Percentiles rank a stretch among this genome's conserved stretches.
These are phyloP conservation scores for Elsinoe fawcettii DNA, from an alignment of 2,329 filamentous ascomycete species.

Conservation along the genomic window DNA sequence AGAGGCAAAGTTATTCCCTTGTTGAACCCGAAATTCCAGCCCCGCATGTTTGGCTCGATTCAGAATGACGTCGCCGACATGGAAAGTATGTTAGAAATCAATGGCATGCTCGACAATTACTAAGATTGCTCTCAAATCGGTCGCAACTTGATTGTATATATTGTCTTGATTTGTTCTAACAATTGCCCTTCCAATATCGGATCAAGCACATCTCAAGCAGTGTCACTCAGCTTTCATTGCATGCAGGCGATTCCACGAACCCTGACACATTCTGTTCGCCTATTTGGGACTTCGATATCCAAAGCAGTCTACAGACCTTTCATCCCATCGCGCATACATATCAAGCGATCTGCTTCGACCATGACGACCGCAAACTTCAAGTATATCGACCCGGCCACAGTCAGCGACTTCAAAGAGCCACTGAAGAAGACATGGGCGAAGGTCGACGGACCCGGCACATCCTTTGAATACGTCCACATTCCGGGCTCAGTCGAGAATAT, in stretches of 20 bases:
- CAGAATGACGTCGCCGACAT: not conserved
- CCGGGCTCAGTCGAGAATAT: conserved; percentile 48
- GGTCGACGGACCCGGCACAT: conserved; percentile 53
- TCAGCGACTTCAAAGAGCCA: conserved; percentile 15
- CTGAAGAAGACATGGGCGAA: conserved; percentile 54
- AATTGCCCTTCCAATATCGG: too few relatives aligned
- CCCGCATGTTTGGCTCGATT: not conserved
- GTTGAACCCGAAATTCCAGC: not conserved
- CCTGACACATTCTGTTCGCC: too few relatives aligned
- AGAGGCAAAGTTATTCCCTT: too few relatives aligned
- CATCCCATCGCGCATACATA: not conserved
- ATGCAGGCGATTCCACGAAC: too few relatives aligned
- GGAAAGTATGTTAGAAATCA: not conserved
- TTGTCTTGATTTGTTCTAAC: too few relatives aligned
- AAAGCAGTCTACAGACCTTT: not conserved
- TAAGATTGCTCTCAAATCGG: not conserved
- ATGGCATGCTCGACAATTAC: not conserved
- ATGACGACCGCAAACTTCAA: conserved; percentile 55
- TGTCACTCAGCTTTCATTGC: too few relatives aligned
- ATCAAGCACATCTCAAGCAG: too few relatives aligned
- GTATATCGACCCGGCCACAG: conserved; percentile 51
- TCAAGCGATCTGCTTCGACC: conserved; percentile 22
- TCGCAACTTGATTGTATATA: not conserved
- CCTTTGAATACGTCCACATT: conserved; percentile 43
- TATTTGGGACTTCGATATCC: not conserved